Evolutionary conservation across 2,329 filamentous ascomycete species (phyloP), one percentile per base, ranked within the genome.

Genomic region (Colletotrichum endophyticum): DNA sequence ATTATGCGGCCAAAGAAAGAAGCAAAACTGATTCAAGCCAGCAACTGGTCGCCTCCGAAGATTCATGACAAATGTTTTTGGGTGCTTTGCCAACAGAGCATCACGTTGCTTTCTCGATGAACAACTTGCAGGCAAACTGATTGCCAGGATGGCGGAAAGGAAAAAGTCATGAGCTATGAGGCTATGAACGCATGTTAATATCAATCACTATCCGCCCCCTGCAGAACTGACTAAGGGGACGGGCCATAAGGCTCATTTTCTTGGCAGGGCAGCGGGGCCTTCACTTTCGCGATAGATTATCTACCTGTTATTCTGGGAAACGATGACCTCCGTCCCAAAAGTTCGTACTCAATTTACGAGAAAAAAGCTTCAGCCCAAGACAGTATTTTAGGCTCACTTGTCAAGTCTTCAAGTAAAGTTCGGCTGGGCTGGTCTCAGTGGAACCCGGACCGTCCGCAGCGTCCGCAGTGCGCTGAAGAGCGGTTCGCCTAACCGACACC

Each of bases 1-100:
- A 5, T 84, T 95, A 7, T 96, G 94, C 81, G 93, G 92, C 22
- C 84, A 84, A 79, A 86, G 83, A 78, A 84, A 80, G 79, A 70
- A 70, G 64, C 66, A 70, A 68, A 36, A 57, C 16, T 68, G 44
- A 69, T 19, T n/a, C 67, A 74, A 62, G 66, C 44, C 67, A 61
- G 32, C n/a, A 19, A 39, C 8, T 59, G 25, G 19, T 27, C 66
- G 22, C 30, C 25, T 25, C 13, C n/a, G 62, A 36, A 22, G 34
- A 27, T 30, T 66, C 11, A 57, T 64, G 57, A 64, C 59, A 53
- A 66, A 74, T 56, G 36, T 8, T 12, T 34, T 19, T 8, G 25
- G 44, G 44, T 53, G 44, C n/a, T 22, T 34, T 66, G 25, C 36
- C 25, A 25, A 39, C 8, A 44, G 53, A 74, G 7, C 11, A 67